A percentile compares a stretch with the other conserved stretches of the same genome.
Conservation (phyloP, 768 basidiomycete species). For the Hypholoma sublateritium region DNA sequence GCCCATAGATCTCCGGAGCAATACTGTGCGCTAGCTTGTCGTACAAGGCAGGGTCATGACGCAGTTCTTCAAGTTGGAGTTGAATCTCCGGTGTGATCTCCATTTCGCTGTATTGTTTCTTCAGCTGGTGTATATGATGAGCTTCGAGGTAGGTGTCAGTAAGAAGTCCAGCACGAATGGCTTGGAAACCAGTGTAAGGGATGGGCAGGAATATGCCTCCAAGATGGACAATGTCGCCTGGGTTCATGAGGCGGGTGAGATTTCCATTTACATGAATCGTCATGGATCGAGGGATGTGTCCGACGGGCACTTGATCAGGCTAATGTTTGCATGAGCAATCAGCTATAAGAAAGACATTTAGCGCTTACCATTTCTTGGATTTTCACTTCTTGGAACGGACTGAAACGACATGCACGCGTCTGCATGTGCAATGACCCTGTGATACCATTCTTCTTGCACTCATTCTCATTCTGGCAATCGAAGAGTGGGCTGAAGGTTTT, state of each 20-base stretch:
- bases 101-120: slow-evolving; percentile 97
- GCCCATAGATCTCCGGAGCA: slow-evolving; percentile 98
- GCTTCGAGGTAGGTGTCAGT: slow-evolving; percentile 97
- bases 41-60: slow-evolving; percentile 79
- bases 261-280: slow-evolving; percentile 92
- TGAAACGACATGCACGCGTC: slow-evolving; percentile 94
- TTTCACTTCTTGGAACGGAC: slow-evolving; percentile 97
- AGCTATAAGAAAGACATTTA: neutral
- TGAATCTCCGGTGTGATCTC: slow-evolving; percentile 86
- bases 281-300: slow-evolving; percentile 98
- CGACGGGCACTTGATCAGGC: slow-evolving; percentile 99
- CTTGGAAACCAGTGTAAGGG: slow-evolving; percentile 97
- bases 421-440: slow-evolving; percentile 97
- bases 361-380: slow-evolving; percentile 93
- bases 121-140: slow-evolving; percentile 89
- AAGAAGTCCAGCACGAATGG: slow-evolving; percentile 91
- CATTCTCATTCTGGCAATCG: slow-evolving; percentile 84
- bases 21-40: slow-evolving; percentile 88
- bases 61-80: slow-evolving; percentile 63
- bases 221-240: slow-evolving; percentile 93
- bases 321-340: slow-evolving; percentile 25
- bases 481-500: slow-evolving; percentile 88
- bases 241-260: slow-evolving; percentile 88
- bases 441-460: slow-evolving; percentile 84
- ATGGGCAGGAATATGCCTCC: slow-evolving; percentile 98